phyloP scores from a whole-genome alignment of 2,329 filamentous ascomycete genomes.

The Pestalotiopsis sp. region DNA sequence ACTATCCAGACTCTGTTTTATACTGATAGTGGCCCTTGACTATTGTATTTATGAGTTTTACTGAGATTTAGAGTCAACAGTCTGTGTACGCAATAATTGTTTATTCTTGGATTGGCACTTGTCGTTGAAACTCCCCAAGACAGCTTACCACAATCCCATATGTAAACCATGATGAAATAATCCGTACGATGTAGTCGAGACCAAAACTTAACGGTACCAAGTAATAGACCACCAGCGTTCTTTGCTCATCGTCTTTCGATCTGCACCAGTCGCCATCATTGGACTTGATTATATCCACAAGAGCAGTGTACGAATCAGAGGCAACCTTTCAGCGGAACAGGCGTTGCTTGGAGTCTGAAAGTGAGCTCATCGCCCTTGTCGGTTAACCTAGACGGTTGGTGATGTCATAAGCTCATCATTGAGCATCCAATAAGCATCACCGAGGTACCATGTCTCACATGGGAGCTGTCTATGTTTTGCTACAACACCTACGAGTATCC shows the following conservation, averaged over 20 bases:
- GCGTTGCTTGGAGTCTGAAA: background rate
- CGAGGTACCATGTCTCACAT: background rate
- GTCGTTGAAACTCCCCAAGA: no score
- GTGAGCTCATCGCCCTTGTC: constrained; percentile 4
- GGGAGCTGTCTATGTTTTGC: background rate
- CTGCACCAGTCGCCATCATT: background rate
- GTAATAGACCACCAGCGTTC: no score
- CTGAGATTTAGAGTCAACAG: no score
- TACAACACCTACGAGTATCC: background rate
- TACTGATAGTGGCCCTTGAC: no score
- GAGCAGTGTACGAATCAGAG: background rate
- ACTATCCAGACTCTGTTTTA: background rate
- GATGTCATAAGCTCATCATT: constrained; percentile 9
- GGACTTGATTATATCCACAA: background rate
- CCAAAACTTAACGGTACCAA: no score
- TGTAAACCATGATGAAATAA: no score
- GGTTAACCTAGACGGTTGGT: background rate
- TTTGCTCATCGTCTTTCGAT: no score
- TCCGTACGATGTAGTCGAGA: no score
- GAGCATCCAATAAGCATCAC: background rate
- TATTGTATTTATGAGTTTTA: no score
- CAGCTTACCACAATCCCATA: no score
- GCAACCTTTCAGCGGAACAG: background rate
- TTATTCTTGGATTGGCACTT: no score
- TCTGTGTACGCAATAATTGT: no score